Evolutionary conservation across 208 protist genomes (phyloP).

Genomic region (Naegleria fowleri): DNA sequence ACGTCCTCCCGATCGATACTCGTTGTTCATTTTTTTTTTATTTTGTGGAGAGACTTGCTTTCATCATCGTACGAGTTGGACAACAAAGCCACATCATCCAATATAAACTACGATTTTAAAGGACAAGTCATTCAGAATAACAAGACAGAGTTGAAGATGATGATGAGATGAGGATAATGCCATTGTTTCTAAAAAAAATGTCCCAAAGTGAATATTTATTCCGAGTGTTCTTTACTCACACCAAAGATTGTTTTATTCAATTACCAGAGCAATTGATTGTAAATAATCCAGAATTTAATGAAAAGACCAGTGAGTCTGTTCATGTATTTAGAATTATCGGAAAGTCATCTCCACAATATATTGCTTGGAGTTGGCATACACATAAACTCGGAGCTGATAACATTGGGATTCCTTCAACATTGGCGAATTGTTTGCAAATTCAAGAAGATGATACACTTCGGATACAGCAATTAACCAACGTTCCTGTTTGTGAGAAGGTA

Average conservation of each 20-base stretch:
- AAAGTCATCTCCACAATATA: not conserved
- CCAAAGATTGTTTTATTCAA: not conserved
- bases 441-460: not conserved
- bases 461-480: not conserved
- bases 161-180: too few species aligned
- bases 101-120: too few species aligned
- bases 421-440: not conserved
- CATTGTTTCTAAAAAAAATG: too few species aligned
- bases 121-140: too few species aligned
- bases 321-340: not conserved
- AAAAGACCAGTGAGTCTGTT: not conserved
- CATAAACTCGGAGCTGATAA: not conserved
- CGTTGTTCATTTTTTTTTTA: too few species aligned
- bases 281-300: not conserved
- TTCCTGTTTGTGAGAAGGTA: slow-evolving; percentile 46
- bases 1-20: too few species aligned
- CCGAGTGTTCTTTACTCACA: not conserved
- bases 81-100: too few species aligned
- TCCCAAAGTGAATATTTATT: not conserved
- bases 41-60: too few species aligned
- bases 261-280: not conserved
- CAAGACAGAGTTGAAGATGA: too few species aligned
- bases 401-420: not conserved
- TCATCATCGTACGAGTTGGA: too few species aligned
- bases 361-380: not conserved